Base-by-base conservation (phyloP, 306 rosid species). In the Glycine tomentella region DNA sequence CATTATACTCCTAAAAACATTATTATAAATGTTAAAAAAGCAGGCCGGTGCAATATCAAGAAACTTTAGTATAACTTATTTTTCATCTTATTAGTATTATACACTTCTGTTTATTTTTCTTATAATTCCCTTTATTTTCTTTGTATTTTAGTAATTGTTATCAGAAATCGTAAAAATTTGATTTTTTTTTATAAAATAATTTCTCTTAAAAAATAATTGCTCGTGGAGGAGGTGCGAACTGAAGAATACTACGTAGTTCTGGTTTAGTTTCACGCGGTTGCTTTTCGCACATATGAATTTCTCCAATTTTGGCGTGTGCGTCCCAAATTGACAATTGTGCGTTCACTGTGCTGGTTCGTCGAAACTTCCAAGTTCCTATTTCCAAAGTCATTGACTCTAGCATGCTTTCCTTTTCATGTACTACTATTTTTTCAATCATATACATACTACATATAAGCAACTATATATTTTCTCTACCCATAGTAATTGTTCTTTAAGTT, bases 211-310 rank as follows among this genome's bases (percentile, higher is more conserved):
- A 9, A 40, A 40, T 31, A 40, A 17, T 31, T 16, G 12, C 12
- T 16, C 8, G 34, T 63, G 48, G 15, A 69, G 74, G 56, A 69
- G 74, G 56, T 38, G 67, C 1, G 2, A 48, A 8, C 45, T 51
- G 9, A 3, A 59, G 61, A 48, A 49, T 51, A 13, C 11, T 7
- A 9, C 11, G 11, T 6, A 9, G 51, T 69, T 42, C 13, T 80
- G 4, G 7, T 40, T 61, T 51, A 40, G 4, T 74, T 62, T 51
- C 57, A 81, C 81, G 70, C 85, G 85, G 46, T 81, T 81, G 80
- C 85, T 74, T 81, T 52, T 6, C 3, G 36, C 12, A 20, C 3
- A 10, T n/a, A n/a, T 17, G 31, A 6, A 17, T 67, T 48, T 77
- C 2, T 77, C 63, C 20, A 49, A 12, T n/a, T 62, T 14, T 53